Evolutionary conservation across 2,329 filamentous ascomycete species (phyloP).

Genomic region (Chaetomium sp.): DNA sequence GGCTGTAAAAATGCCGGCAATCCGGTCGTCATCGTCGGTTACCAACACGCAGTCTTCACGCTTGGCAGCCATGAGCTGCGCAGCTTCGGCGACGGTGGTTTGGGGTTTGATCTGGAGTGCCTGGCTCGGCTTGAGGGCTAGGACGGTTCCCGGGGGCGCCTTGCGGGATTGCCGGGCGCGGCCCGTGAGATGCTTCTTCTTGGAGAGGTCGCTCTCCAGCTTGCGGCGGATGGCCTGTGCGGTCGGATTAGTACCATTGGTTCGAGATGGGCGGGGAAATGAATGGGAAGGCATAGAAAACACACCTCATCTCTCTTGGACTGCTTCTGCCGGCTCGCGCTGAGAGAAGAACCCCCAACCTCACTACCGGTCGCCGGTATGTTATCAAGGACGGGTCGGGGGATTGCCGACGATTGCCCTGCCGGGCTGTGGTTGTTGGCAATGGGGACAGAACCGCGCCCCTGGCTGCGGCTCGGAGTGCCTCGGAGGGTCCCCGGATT

Average conservation of each 20-base stretch:
- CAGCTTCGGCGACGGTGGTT: conserved; percentile 92
- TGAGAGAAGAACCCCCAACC: conserved; percentile 69
- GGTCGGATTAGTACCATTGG: conserved; percentile 37
- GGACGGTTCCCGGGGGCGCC: conserved; percentile 92
- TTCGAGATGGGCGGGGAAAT: not conserved
- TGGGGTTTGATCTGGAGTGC: conserved; percentile 96
- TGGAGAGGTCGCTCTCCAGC: conserved; percentile 95
- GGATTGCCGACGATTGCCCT: conserved; percentile 61
- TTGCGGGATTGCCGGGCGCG: conserved; percentile 86
- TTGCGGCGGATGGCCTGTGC: conserved; percentile 84
- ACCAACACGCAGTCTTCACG: conserved; percentile 97
- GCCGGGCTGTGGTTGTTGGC: conserved; percentile 64
- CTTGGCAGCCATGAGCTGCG: conserved; percentile 98
- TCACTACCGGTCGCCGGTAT: conserved; percentile 58
- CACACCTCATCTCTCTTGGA: conserved; percentile 95
- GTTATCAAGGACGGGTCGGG: conserved; percentile 68
- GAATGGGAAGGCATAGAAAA: not conserved
- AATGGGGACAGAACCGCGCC: conserved; percentile 62
- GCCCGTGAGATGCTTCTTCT: conserved; percentile 83
- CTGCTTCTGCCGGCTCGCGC: conserved; percentile 93
- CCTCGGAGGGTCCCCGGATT: conserved; percentile 63
- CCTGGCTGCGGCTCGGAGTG: conserved; percentile 63
- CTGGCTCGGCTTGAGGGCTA: conserved; percentile 91
- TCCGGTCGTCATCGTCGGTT: conserved; percentile 95
- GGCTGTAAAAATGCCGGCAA: conserved; percentile 97